phyloP scores from a whole-genome alignment of 202 grass and related monocot genomes.

The Schoenoplectus triqueter region DNA sequence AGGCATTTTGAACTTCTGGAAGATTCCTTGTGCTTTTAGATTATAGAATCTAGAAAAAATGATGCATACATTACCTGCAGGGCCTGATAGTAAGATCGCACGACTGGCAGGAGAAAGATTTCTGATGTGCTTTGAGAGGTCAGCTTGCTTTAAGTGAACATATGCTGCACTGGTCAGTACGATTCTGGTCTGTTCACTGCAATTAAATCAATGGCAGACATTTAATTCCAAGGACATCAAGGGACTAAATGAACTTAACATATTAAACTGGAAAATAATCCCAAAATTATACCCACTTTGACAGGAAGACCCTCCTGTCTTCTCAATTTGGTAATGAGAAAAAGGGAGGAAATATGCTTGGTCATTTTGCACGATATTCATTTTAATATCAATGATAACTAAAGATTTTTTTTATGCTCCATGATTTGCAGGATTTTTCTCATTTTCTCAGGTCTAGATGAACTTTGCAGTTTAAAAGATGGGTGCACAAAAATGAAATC shows the following conservation, averaged over 20 bases:
- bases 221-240: slow-evolving; percentile 23
- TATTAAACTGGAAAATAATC: not conserved
- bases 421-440: not conserved
- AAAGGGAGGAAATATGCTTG: not conserved
- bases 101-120: slow-evolving; percentile 91
- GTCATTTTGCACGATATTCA: not conserved
- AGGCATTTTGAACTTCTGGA: not conserved
- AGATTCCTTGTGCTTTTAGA: not conserved
- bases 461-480: not conserved
- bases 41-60: not conserved
- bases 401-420: not conserved
- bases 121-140: slow-evolving; percentile 76
- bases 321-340: slow-evolving; percentile 1
- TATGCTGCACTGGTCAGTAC: slow-evolving; percentile 87
- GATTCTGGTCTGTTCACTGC: slow-evolving; percentile 74
- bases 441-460: slow-evolving; percentile 1
- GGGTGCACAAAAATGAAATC: not conserved
- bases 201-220: slow-evolving; percentile 26
- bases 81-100: slow-evolving; percentile 82
- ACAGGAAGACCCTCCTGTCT: not conserved
- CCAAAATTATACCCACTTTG: not conserved
- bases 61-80: slow-evolving; percentile 56
- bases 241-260: not conserved
- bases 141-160: slow-evolving; percentile 75
- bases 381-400: not conserved